Evolutionary conservation across 2,329 filamentous ascomycete species (phyloP).

Genomic region (Talaromyces albobiverticillius): DNA sequence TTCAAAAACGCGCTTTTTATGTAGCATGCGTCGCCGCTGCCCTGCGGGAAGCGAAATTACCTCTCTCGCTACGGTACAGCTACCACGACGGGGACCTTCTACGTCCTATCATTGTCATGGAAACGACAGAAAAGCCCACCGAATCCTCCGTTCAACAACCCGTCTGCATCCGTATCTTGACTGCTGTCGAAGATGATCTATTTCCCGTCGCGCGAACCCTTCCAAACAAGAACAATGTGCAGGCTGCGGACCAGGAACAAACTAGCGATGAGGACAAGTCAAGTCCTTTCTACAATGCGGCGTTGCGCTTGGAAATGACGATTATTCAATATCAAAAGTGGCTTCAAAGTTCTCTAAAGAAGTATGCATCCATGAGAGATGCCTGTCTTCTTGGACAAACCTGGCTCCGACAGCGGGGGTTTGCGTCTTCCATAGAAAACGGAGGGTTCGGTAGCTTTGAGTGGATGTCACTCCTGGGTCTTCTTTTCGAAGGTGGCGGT

Average conservation of each 20-base stretch:
- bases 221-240: conserved; percentile 67
- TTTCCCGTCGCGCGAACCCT: conserved; percentile 72
- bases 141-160: conserved; percentile 40
- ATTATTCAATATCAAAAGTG: conserved; percentile 73
- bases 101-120: conserved; percentile 63
- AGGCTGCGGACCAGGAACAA: conserved; percentile 40
- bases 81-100: conserved; percentile 71
- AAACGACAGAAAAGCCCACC: conserved; percentile 29
- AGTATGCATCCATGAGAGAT: conserved; percentile 72
- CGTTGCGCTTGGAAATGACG: conserved; percentile 72
- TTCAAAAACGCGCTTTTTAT: conserved; percentile 92
- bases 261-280: conserved; percentile 44
- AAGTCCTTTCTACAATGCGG: conserved; percentile 87
- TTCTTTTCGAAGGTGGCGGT: conserved; percentile 75
- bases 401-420: conserved; percentile 87
- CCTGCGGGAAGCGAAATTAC: conserved; percentile 58
- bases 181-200: conserved; percentile 64
- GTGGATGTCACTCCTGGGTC: conserved; percentile 76
- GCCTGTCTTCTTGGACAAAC: conserved; percentile 81
- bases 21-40: conserved; percentile 74
- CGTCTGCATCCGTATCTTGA: conserved; percentile 71
- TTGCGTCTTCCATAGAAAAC: conserved; percentile 63
- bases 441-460: conserved; percentile 95
- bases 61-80: conserved; percentile 61
- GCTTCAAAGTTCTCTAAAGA: conserved; percentile 65